Evolutionary conservation across 2,329 filamentous ascomycete species (phyloP), one percentile per base, ranked within the genome.

Genomic region (Zalaria sp.): DNA sequence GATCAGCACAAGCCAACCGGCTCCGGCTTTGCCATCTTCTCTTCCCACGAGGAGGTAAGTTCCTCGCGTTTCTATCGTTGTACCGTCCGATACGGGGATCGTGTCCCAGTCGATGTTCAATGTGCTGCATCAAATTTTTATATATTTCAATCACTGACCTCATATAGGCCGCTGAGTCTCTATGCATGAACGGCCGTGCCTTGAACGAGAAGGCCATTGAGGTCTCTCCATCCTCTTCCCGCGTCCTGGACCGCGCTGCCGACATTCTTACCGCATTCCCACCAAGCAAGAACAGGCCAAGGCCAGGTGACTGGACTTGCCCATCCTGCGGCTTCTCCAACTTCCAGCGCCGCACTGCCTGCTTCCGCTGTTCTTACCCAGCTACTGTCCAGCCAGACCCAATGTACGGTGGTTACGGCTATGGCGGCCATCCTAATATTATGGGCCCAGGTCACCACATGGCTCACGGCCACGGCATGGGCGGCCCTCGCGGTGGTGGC

Each of bases 1-100:
- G 91, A 98, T 64, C 91, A 96, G 67, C 91, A 96, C 67, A 98
- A 98, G 72, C 91, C 91, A n/a, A 98, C 91, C 6, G 91, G 91
- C 35, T 93, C 89, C 42, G 91, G 91, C 41, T 98, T 98, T 64
- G 91, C 91, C 39, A 89, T 98, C 43, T 98, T 98, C 60, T 96
- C 91, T 49, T 96, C 89, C 37, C 91, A 98, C 59, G 91, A 98
- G 72, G 91, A 98, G 80, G 88, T 94, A 69, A 67, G 79, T 71
- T 44, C 43, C 43, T 37, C 27, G 25, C 10, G 9, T 10, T 31
- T 25, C 4, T 9, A 37, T 26, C 37, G 34, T 18, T 18, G 18
- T 18, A 18, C 18, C 18, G 18, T 18, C 18, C 18, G 18, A 18
- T 18, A 18, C 18, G 18, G 18, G 18, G 18, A 18, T 18, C 18